Evolutionary conservation across 257 asterid species (phyloP).

Genomic region (Lithospermum erythrorhizon): DNA sequence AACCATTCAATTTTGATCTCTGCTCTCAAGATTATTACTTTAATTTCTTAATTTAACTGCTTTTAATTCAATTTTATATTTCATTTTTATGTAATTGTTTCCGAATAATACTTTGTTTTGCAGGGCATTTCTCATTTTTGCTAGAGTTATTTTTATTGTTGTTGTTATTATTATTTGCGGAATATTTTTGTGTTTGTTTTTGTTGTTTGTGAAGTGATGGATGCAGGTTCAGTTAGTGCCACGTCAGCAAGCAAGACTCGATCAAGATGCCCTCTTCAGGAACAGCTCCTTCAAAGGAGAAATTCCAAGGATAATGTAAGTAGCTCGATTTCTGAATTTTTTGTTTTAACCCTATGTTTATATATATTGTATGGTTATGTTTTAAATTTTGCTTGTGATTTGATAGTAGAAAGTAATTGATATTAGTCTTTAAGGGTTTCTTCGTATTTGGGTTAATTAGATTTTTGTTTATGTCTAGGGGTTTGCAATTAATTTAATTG

Average conservation of each 20-base stretch:
- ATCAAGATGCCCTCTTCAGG: slow-evolving; percentile 74
- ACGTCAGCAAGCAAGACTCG: slow-evolving; percentile 27
- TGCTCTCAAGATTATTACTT: background rate
- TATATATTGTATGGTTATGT: no score
- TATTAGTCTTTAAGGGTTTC: background rate
- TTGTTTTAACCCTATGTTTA: no score
- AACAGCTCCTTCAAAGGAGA: slow-evolving; percentile 47
- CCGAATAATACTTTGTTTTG: slow-evolving; percentile 21
- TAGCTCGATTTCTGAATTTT: no score
- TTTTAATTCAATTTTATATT: background rate
- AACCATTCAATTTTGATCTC: background rate
- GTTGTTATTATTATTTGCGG: background rate
- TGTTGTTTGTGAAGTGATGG: slow-evolving; percentile 49
- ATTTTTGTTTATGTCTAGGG: background rate
- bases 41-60: background rate
- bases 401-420: background rate
- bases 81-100: slow-evolving; percentile 10
- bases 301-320: slow-evolving; percentile 65
- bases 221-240: slow-evolving; percentile 36
- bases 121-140: slow-evolving; percentile 19
- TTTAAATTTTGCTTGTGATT: no score
- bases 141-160: background rate
- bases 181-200: background rate
- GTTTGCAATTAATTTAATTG: background rate
- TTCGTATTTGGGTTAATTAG: no score